These are phyloP conservation scores for Gliomastix tumulicola DNA, from an alignment of 2,329 filamentous ascomycete genomes.

Conservation along the genomic window DNA sequence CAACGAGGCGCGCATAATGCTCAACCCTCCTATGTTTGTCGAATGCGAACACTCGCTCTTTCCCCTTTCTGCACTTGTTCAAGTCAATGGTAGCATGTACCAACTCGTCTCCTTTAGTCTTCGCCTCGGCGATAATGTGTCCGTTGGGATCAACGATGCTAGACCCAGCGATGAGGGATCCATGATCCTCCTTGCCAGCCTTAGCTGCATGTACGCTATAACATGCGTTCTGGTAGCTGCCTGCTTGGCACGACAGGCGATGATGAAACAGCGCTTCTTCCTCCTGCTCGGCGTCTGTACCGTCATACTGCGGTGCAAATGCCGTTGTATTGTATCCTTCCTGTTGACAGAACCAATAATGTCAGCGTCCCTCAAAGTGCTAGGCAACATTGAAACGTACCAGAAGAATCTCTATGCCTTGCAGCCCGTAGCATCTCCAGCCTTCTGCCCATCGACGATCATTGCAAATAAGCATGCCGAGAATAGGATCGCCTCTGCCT, in stretches of 20 bases:
- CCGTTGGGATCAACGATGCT: slow-evolving; percentile 41
- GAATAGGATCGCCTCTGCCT: slow-evolving; percentile 37
- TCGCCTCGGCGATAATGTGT: slow-evolving; percentile 38
- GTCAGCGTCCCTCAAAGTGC: neutral
- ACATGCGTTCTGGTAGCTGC: slow-evolving; percentile 45
- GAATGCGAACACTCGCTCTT: slow-evolving; percentile 38
- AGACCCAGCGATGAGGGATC: slow-evolving; percentile 35
- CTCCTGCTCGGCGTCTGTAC: slow-evolving; percentile 31
- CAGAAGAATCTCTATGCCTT: slow-evolving; percentile 23
- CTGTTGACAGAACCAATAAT: slow-evolving; percentile 6
- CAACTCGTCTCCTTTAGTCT: slow-evolving; percentile 39
- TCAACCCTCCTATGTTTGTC: slow-evolving; percentile 32
- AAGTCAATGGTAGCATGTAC: slow-evolving; percentile 42
- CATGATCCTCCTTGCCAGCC: slow-evolving; percentile 38
- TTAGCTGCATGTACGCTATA: slow-evolving; percentile 42
- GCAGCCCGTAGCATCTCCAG: slow-evolving; percentile 42
- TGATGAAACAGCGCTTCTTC: slow-evolving; percentile 41
- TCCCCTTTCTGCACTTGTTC: slow-evolving; percentile 35
- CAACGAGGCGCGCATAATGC: slow-evolving; percentile 28
- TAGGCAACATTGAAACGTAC: slow-evolving; percentile 1
- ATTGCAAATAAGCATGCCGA: slow-evolving; percentile 51
- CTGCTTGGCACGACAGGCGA: slow-evolving; percentile 40
- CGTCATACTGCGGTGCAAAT: slow-evolving; percentile 34
- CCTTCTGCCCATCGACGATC: slow-evolving; percentile 46
- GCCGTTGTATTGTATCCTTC: slow-evolving; percentile 42